Evolutionary conservation across 2,329 filamentous ascomycete species (phyloP).

Genomic region (Chaetomiaceae sp.): DNA sequence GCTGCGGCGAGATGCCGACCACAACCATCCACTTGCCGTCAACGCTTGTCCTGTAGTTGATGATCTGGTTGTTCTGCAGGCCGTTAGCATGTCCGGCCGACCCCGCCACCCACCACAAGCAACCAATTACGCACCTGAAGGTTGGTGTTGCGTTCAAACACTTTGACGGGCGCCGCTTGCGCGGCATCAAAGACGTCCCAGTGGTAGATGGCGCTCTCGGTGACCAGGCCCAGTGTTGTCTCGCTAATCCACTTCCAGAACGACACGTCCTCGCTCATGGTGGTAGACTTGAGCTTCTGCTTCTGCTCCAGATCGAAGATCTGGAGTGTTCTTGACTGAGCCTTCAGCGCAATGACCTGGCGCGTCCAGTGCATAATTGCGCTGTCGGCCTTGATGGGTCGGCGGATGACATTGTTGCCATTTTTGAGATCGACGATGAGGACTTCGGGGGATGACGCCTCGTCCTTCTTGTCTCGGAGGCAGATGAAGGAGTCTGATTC

Average conservation of each 20-base stretch:
- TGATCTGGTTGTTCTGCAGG: slow-evolving; percentile 88
- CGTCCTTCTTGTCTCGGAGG: slow-evolving; percentile 87
- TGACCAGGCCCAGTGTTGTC: slow-evolving; percentile 80
- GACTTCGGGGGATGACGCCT: slow-evolving; percentile 80
- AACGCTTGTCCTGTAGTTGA: slow-evolving; percentile 95
- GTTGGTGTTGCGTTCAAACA: slow-evolving; percentile 92
- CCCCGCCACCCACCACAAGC: background rate
- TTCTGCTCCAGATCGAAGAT: slow-evolving; percentile 94
- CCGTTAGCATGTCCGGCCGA: slow-evolving; percentile 16
- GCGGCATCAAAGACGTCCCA: slow-evolving; percentile 91
- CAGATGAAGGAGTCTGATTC: slow-evolving; percentile 97
- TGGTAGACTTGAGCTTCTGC: slow-evolving; percentile 92
- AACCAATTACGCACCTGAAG: slow-evolving; percentile 57
- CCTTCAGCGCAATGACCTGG: slow-evolving; percentile 94
- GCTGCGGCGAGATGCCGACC: slow-evolving; percentile 89
- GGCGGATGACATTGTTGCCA: slow-evolving; percentile 87
- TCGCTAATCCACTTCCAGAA: slow-evolving; percentile 99
- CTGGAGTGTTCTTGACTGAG: slow-evolving; percentile 88
- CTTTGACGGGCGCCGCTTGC: slow-evolving; percentile 74
- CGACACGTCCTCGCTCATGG: slow-evolving; percentile 93
- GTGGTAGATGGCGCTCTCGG: slow-evolving; percentile 86
- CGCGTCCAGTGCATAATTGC: slow-evolving; percentile 98
- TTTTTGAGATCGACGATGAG: slow-evolving; percentile 98
- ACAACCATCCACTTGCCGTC: slow-evolving; percentile 99
- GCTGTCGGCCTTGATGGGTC: slow-evolving; percentile 98